Evolutionary conservation across 2,329 filamentous ascomycete genomes (phyloP).

Genomic region (Herpotrichia juniperi): DNA sequence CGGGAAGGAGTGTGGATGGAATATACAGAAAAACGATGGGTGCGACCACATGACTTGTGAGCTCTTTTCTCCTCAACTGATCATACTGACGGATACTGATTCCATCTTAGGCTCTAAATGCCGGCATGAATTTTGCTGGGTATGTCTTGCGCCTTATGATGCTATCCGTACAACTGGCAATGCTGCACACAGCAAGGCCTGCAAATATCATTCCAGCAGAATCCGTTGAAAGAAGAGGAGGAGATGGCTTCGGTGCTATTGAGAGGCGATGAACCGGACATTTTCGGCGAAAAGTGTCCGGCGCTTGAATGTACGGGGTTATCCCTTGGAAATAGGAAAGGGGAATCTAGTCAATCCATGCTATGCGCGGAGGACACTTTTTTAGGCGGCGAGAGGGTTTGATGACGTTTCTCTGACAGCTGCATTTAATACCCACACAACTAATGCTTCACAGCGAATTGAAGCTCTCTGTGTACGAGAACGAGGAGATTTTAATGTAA

Average conservation of each 20-base stretch:
- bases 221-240: conserved; percentile 1
- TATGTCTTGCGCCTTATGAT: conserved; percentile 39
- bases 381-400: not conserved
- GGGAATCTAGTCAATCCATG: not conserved
- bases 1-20: conserved; percentile 36
- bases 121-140: conserved; percentile 50
- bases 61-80: not conserved
- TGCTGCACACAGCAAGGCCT: conserved; percentile 22
- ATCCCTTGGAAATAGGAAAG: not conserved
- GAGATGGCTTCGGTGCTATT: not conserved
- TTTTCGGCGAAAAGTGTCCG: not conserved
- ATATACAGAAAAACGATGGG: conserved; percentile 50
- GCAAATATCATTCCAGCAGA: conserved; percentile 25
- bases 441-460: too few species aligned
- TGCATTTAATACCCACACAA: not conserved
- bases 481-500: too few species aligned
- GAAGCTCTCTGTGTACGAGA: too few species aligned
- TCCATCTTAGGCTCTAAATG: conserved; percentile 37
- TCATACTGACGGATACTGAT: conserved; percentile 10
- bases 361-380: not conserved
- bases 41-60: conserved; percentile 52
- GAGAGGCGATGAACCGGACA: not conserved
- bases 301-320: not conserved
- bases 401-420: not conserved
- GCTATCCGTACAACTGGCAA: conserved; percentile 26